Conservation (phyloP, 2,329 filamentous ascomycete species). For the Alternaria viburni region DNA sequence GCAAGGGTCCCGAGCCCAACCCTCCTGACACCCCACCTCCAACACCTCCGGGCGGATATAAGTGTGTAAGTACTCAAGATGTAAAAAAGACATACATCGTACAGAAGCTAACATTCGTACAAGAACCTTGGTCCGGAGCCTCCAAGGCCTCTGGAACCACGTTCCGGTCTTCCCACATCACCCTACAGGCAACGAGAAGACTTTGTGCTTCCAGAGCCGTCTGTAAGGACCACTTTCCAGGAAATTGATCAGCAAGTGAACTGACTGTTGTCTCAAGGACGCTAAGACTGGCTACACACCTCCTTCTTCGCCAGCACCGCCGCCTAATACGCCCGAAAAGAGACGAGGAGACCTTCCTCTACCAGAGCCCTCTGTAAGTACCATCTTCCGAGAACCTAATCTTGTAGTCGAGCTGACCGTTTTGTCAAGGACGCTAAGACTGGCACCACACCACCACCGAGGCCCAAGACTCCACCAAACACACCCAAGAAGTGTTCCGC, state of each 20-base stretch:
- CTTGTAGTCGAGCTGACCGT: not conserved
- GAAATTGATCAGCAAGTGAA: not conserved
- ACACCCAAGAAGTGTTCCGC: not conserved
- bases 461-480: not conserved
- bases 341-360: not conserved
- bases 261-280: not conserved
- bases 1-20: not conserved
- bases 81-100: accelerated
- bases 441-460: not conserved
- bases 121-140: not conserved
- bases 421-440: not conserved
- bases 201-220: not conserved
- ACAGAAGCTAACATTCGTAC: not conserved
- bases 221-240: not conserved
- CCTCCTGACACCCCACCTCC: not conserved
- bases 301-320: not conserved
- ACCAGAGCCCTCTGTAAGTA: not conserved
- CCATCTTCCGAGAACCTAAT: not conserved
- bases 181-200: not conserved
- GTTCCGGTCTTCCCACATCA: not conserved
- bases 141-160: not conserved
- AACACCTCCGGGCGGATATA: no score
- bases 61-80: not conserved
- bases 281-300: not conserved
- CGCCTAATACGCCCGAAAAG: not conserved